These are phyloP conservation scores for Phaeosphaeriaceae sp. DNA, from an alignment of 2,329 filamentous ascomycete species.

Conservation along the genomic window DNA sequence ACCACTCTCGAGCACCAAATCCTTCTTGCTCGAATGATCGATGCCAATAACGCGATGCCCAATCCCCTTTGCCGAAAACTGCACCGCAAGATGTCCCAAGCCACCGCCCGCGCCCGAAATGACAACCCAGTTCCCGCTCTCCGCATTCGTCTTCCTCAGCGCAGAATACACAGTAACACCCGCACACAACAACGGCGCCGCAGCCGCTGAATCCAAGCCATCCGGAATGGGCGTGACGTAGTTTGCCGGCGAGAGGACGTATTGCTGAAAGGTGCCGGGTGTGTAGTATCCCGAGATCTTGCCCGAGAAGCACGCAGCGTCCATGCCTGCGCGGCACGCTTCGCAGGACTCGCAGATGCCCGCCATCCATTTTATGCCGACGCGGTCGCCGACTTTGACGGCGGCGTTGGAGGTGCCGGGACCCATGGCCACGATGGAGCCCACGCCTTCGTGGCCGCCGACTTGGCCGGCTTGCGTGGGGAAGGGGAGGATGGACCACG, in stretches of 20 bases:
- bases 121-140: slow-evolving; percentile 66
- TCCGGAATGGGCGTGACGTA: slow-evolving; percentile 76
- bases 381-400: slow-evolving; percentile 70
- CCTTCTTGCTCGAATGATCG: slow-evolving; percentile 70
- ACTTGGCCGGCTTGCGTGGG: slow-evolving; percentile 68
- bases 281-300: slow-evolving; percentile 70
- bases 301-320: slow-evolving; percentile 40
- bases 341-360: slow-evolving; percentile 58
- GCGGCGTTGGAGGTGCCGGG: slow-evolving; percentile 62
- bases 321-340: slow-evolving; percentile 54
- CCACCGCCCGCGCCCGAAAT: slow-evolving; percentile 66
- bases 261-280: slow-evolving; percentile 77
- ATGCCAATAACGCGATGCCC: slow-evolving; percentile 70
- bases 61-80: slow-evolving; percentile 67
- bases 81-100: slow-evolving; percentile 69
- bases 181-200: slow-evolving; percentile 71
- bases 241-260: slow-evolving; percentile 67
- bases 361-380: slow-evolving; percentile 74
- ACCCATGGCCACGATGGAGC: slow-evolving; percentile 70
- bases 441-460: slow-evolving; percentile 74
- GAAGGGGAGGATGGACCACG: slow-evolving; percentile 63
- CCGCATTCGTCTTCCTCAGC: slow-evolving; percentile 66
- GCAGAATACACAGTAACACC: slow-evolving; percentile 73
- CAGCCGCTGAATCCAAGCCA: slow-evolving; percentile 63
- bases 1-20: slow-evolving; percentile 65